Evolutionary conservation across 345 rosid genomes (phyloP), one percentile per base, ranked within the genome.

Genomic region (Populus pruinosa): DNA sequence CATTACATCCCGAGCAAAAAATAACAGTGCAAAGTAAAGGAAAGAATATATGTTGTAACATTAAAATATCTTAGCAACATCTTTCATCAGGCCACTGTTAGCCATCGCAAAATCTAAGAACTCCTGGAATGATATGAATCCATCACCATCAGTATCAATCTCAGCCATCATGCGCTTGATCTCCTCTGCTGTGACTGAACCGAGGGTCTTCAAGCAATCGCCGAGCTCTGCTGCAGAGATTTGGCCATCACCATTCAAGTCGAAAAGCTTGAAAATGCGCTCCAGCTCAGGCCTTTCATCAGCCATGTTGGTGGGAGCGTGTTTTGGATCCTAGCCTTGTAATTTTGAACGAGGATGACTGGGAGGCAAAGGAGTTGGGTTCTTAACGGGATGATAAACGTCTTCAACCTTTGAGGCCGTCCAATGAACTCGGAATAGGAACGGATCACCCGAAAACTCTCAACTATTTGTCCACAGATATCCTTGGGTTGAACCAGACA

Each of bases 71-170:
- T 95, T 91, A 53, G 98, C 96, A 25, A 91, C 96, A 77, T 95
- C 96, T 79, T 88, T 95, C 85, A 95, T 92, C 62, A 95, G 83
- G 55, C 94, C 97, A 20, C 86, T 87, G 81, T 95, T 95, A 33
- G 90, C 92, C 4, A 39, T n/a, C 18, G 99, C 99, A 47, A 95
- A 95, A 11, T 80, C 86, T 7, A 80, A 82, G 85, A 87, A 95
- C 73, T 93, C 99, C 41, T 89, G 31, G 64, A 79, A 88, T 0
- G 99, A 93, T 43, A 95, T 95, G 87, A 36, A 87, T 9, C 99
- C 99, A 70, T 95, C 97, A 5, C 98, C 98, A 33, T 95, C 92
- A 0, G 96, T 92, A 71, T 95, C 99, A 33, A 95, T 93, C 88
- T 93, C 98, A 0, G 83, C 86, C 99, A 95, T 95, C 99, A 93